Evolutionary conservation across 495 filamentous ascomycete genomes (phyloP), one percentile per base, ranked within the genome.

Genomic region (Trypethelium eluteriae): DNA sequence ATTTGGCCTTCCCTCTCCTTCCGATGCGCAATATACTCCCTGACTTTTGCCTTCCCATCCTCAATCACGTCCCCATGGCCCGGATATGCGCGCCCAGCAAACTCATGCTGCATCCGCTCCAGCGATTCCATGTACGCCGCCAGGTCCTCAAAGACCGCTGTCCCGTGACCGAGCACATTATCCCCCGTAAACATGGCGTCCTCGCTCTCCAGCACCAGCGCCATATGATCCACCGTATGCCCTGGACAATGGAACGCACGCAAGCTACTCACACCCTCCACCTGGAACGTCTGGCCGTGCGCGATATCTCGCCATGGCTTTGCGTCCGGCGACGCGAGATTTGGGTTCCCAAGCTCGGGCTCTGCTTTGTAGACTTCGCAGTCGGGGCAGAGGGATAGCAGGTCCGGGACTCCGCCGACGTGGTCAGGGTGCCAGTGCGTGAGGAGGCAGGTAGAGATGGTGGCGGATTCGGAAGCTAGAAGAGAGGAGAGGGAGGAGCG

Each of bases 351-450:
- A 10, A 59, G 53, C 18, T 59, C 53, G 32, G 53, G 53, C 4
- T 59, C 18, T 59, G 53, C 53, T 59, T 88, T 87, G 70, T 80
- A 81, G 18, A 90, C 69, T 3, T 72, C 73, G 5, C 79, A 85
- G 25, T 81, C 71, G 0, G 91, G 88, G 59, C 82, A 90, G 18
- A 86, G 67, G 9, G 77, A 71, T 7, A 84, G 78, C 2, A 96
- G 80, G 69, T 95, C 85, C 6, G 75, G 64, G 6, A 96, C 79
- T 1, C 94, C 94, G 36, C 85, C 84, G 25, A 85, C 80, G 73
- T 98, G 94, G 75, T 98, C 94, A 38, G 76, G 82, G 75, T 98
- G 94, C 89, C 91, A 91, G 75, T 98, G 94, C 1, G 93, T 96
- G 34, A 97, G 77, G 25, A 98, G 80, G 2, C 84, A 85, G 18